Conservation (phyloP, 306 rosid genomes). For the Casuarina equisetifolia region DNA sequence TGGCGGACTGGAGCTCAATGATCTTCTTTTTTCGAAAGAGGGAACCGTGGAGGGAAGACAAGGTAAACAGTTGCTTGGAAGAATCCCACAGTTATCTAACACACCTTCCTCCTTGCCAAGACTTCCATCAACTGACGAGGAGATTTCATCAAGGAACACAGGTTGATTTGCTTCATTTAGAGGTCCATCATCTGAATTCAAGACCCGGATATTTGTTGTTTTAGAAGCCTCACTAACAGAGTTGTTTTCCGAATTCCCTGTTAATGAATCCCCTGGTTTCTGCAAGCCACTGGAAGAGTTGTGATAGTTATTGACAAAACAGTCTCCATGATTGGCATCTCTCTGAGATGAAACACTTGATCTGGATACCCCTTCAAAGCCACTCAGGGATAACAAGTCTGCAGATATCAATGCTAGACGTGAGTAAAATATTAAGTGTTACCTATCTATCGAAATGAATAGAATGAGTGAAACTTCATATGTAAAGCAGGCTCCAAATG, state of each 20-base stretch:
- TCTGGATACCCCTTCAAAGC: slow-evolving; percentile 47
- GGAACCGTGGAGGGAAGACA: slow-evolving; percentile 76
- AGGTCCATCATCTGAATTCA: slow-evolving; percentile 45
- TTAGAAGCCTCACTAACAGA: slow-evolving; percentile 37
- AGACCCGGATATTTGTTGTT: slow-evolving; percentile 35
- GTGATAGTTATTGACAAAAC: slow-evolving; percentile 13
- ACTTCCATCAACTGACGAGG: slow-evolving; percentile 61
- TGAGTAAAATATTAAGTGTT: neutral
- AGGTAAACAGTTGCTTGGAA: slow-evolving; percentile 83
- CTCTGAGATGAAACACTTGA: slow-evolving; percentile 45
- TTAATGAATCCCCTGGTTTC: slow-evolving; percentile 32
- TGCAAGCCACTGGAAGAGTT: slow-evolving; percentile 38
- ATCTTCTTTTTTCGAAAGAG: slow-evolving; percentile 74
- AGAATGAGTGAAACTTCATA: slow-evolving; percentile 11
- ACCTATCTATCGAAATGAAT: neutral
- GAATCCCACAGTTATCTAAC: slow-evolving; percentile 84
- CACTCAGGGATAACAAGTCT: slow-evolving; percentile 61
- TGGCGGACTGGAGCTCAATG: slow-evolving; percentile 77
- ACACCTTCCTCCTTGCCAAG: slow-evolving; percentile 60
- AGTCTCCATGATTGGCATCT: slow-evolving; percentile 50
- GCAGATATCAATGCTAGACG: slow-evolving; percentile 26
- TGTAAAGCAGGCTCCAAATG: slow-evolving; percentile 11
- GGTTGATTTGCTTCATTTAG: slow-evolving; percentile 55
- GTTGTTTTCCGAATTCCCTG: slow-evolving; percentile 32
- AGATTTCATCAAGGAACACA: slow-evolving; percentile 74